Evolutionary conservation across 2,329 filamentous ascomycete species (phyloP), one percentile per base, ranked within the genome.

Genomic region (Colletotrichum cordylinicola): DNA sequence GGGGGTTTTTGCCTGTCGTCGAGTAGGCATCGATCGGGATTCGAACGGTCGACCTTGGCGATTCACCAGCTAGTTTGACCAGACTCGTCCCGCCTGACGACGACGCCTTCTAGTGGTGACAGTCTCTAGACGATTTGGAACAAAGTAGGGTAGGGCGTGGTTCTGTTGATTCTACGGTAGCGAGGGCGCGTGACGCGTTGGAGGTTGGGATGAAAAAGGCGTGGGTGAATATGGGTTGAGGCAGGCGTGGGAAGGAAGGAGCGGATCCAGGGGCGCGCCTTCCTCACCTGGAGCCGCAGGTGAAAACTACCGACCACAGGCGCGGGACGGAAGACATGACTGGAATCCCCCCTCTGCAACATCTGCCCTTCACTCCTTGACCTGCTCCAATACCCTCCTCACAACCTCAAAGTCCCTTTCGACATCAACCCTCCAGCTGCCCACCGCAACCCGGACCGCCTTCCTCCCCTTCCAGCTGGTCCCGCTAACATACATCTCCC

Each of bases 361-460:
- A 24, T 13, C n/a, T 10, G 16, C 24, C 27, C 35, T 66, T 52
- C 24, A 67, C 6, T 8, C 82, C 62, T 83, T 79, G 7, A 93
- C 87, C 68, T 84, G 81, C 29, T 87, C 85, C 79, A 98, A 83
- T 4, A 96, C 92, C 7, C 88, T 85, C 76, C 86, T 89, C 18
- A 98, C 90, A n/a, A 95, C 82, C 24, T 84, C 85, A 75, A 93
- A 85, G 81, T 98, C 96, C 75, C 89, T 88, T 64, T 92, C 88
- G 0, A 93, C 88, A 80, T 96, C 89, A 3, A 94, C 93, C 83
- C 91, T 91, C 95, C 96, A 98, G 81, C 94, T 98, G 52, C 94
- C 94, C 56, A 98, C 92, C 0, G 96, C 96, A 79, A 98, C 91
- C n/a, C 96, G 90, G 76, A 93, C 94, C 10, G 96, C 96, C 72